Conservation (phyloP, 495 filamentous ascomycete genomes). For the Physcia stellaris region DNA sequence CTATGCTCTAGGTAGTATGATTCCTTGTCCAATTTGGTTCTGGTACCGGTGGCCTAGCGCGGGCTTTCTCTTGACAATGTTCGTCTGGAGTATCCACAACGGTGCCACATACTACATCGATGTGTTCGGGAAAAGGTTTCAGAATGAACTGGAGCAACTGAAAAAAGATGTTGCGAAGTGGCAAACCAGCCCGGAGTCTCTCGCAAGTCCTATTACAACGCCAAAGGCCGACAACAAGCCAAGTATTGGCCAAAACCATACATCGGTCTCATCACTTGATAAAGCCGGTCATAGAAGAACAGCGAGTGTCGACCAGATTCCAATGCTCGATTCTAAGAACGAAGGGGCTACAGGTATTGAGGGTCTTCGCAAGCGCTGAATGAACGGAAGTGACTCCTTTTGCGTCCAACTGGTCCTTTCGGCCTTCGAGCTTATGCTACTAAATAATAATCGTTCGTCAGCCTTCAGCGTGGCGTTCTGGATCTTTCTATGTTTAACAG, state of each 20-base stretch:
- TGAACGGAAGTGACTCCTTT: not conserved
- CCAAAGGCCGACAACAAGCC: constrained; percentile 16
- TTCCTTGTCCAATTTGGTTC: constrained; percentile 92
- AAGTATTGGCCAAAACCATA: constrained; percentile 12
- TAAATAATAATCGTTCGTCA: no score
- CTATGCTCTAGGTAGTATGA: constrained; percentile 84
- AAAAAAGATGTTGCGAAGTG: constrained; percentile 82
- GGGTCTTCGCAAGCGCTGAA: constrained; percentile 13
- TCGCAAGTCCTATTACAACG: constrained; percentile 26
- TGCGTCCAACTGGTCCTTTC: no score
- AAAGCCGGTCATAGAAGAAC: no score
- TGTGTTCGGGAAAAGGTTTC: constrained; percentile 88
- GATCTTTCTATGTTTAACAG: no score
- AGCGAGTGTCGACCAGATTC: constrained; percentile 38
- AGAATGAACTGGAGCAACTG: constrained; percentile 87
- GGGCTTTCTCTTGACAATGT: constrained; percentile 61
- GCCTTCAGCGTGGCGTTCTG: no score
- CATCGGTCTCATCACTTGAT: no score
- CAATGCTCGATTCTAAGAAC: constrained; percentile 35
- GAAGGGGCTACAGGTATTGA: constrained; percentile 28
- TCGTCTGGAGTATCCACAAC: constrained; percentile 86
- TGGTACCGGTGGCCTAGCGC: constrained; percentile 73
- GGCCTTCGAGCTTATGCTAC: no score
- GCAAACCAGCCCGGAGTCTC: constrained; percentile 46
- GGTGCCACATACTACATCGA: constrained; percentile 96